Conservation (phyloP, 1,284 basidiomycete genomes). For the Marasmius sp. region DNA sequence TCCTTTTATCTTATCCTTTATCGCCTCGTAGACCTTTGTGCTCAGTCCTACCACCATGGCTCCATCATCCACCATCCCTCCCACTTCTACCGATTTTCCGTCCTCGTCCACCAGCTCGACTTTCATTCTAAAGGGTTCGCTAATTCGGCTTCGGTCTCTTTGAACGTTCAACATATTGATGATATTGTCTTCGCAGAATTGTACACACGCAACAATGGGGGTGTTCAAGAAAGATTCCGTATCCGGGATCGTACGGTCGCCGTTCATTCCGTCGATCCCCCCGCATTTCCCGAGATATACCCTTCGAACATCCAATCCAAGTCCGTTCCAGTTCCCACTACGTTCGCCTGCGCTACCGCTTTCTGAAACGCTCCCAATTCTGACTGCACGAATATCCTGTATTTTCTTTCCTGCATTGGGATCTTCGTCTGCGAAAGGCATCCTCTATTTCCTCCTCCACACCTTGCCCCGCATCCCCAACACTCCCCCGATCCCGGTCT, state of each 20-base stretch:
- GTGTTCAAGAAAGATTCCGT: not conserved
- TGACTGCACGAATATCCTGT: no score
- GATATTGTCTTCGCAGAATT: not conserved
- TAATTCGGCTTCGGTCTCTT: not conserved
- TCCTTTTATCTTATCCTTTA: conserved; percentile 13
- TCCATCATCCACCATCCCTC: conserved; percentile 25
- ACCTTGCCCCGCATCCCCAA: no score
- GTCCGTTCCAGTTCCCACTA: no score
- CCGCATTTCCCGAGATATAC: conserved; percentile 5
- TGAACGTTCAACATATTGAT: conserved; percentile 5
- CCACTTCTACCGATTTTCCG: not conserved
- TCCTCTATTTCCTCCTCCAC: no score
- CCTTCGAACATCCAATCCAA: no score
- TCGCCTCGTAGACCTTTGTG: conserved; percentile 13
- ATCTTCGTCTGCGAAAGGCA: no score
- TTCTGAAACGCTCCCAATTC: no score
- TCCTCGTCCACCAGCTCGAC: not conserved
- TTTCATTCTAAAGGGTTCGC: not conserved
- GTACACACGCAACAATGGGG: not conserved
- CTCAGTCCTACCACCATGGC: conserved; percentile 29
- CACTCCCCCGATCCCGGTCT: no score
- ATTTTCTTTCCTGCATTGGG: no score
- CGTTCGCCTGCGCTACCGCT: no score
- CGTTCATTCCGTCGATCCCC: conserved; percentile 1
- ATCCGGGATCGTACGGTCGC: not conserved